phyloP scores from a whole-genome alignment of 2,329 filamentous ascomycete genomes.

The Neonectria hederae region DNA sequence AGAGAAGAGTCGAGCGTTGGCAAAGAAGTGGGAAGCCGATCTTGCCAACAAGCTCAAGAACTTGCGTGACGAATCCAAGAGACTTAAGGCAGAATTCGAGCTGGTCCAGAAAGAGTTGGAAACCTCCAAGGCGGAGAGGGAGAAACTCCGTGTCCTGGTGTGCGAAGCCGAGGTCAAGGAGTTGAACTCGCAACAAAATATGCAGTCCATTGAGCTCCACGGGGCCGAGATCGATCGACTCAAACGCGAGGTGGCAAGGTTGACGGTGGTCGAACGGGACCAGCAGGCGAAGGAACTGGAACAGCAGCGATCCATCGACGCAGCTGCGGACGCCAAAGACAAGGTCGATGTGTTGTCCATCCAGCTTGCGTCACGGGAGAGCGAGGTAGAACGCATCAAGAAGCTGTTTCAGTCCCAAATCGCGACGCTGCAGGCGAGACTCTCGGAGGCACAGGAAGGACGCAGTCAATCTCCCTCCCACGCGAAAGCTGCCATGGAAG shows the following conservation, averaged over 20 bases:
- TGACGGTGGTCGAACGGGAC: conserved; percentile 69
- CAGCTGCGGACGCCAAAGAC: conserved; percentile 66
- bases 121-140: conserved; percentile 66
- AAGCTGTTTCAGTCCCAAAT: conserved; percentile 60
- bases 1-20: conserved; percentile 74
- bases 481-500: conserved; percentile 53
- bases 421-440: conserved; percentile 55
- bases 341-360: conserved; percentile 67
- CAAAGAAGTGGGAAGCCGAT: conserved; percentile 82
- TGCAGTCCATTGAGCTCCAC: conserved; percentile 70
- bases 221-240: conserved; percentile 69
- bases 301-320: conserved; percentile 64
- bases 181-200: conserved; percentile 68
- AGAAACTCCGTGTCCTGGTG: conserved; percentile 72
- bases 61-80: conserved; percentile 76
- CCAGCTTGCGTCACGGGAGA: conserved; percentile 62
- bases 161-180: conserved; percentile 76
- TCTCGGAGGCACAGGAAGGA: conserved; percentile 52
- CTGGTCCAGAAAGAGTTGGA: conserved; percentile 67
- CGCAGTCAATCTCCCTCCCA: conserved; percentile 39
- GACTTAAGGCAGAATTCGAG: conserved; percentile 67
- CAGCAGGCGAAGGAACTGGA: conserved; percentile 72
- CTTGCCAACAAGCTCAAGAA: conserved; percentile 72
- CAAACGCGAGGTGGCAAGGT: conserved; percentile 65
- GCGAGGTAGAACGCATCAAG: conserved; percentile 56